Percentiles rank a stretch among this genome's conserved stretches.
These are phyloP conservation scores for Lecanosticta acicola DNA, from an alignment of 2,329 filamentous ascomycete genomes.

Conservation along the genomic window DNA sequence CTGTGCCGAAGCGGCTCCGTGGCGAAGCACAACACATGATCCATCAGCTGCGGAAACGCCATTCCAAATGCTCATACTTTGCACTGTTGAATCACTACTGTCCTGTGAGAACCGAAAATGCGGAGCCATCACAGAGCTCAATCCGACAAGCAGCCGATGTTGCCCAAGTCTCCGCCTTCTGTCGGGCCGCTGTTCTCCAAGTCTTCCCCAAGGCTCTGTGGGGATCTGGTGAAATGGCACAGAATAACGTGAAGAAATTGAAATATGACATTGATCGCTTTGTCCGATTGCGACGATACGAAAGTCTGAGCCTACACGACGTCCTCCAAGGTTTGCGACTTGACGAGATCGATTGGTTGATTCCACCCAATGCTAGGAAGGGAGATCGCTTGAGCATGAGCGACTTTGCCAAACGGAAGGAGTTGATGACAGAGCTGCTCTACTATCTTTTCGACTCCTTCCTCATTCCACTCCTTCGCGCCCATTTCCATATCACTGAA, in stretches of 20 bases:
- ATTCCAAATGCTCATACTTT: slow-evolving; percentile 72
- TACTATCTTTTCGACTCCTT: slow-evolving; percentile 94
- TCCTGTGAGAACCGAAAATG: slow-evolving; percentile 38
- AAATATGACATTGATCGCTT: slow-evolving; percentile 71
- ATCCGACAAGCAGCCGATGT: slow-evolving; percentile 63
- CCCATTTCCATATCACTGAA: slow-evolving; percentile 92
- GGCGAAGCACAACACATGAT: slow-evolving; percentile 57
- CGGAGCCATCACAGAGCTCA: slow-evolving; percentile 37
- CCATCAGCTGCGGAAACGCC: slow-evolving; percentile 61
- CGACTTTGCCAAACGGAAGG: slow-evolving; percentile 68
- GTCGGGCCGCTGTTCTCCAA: slow-evolving; percentile 65
- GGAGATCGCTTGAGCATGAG: slow-evolving; percentile 58
- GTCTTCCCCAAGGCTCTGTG: slow-evolving; percentile 72
- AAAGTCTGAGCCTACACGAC: slow-evolving; percentile 73
- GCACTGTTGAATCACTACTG: slow-evolving; percentile 78
- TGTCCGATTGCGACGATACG: slow-evolving; percentile 70
- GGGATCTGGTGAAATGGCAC: slow-evolving; percentile 52
- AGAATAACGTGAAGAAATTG: slow-evolving; percentile 57
- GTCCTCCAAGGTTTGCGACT: slow-evolving; percentile 65
- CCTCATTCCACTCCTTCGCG: slow-evolving; percentile 76
- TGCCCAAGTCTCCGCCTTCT: slow-evolving; percentile 76
- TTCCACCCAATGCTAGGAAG: slow-evolving; percentile 43
- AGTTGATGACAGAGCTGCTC: slow-evolving; percentile 77
- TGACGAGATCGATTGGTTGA: slow-evolving; percentile 57
- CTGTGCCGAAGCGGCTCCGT: slow-evolving; percentile 53